Evolutionary conservation across 2,329 filamentous ascomycete genomes (phyloP).

Genomic region (Lachnellula willkommii): DNA sequence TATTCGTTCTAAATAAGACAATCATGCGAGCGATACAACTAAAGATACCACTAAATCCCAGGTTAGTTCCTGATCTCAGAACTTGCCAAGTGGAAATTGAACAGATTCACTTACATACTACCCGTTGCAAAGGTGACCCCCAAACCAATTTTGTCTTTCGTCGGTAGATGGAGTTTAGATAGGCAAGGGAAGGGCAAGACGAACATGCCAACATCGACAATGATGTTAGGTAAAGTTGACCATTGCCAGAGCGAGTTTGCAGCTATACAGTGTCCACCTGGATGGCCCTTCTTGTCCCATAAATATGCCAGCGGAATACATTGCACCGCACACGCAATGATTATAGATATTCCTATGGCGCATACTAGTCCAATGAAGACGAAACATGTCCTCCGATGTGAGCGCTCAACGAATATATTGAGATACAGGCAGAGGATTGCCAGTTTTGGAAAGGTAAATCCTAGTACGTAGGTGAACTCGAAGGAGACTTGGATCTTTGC

Average conservation of each 20-base stretch:
- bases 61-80: too few relatives aligned
- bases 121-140: not conserved
- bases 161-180: not conserved
- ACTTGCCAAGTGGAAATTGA: too few relatives aligned
- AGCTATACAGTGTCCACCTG: not conserved
- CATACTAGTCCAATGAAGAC: not conserved
- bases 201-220: not conserved
- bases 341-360: not conserved
- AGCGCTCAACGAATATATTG: not conserved
- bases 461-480: not conserved
- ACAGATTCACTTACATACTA: not conserved
- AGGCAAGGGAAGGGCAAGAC: not conserved
- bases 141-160: not conserved
- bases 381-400: not conserved
- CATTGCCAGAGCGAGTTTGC: not conserved
- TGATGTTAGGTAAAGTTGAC: not conserved
- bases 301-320: not conserved
- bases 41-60: too few relatives aligned
- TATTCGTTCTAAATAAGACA: not conserved
- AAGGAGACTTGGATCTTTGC: not conserved
- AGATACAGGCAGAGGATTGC: not conserved
- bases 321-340: not conserved
- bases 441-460: not conserved
- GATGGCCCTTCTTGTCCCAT: slow-evolving; percentile 1
- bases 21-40: not conserved